Conservation (phyloP, 768 basidiomycete species). For the Coprinopsis cinerea region DNA sequence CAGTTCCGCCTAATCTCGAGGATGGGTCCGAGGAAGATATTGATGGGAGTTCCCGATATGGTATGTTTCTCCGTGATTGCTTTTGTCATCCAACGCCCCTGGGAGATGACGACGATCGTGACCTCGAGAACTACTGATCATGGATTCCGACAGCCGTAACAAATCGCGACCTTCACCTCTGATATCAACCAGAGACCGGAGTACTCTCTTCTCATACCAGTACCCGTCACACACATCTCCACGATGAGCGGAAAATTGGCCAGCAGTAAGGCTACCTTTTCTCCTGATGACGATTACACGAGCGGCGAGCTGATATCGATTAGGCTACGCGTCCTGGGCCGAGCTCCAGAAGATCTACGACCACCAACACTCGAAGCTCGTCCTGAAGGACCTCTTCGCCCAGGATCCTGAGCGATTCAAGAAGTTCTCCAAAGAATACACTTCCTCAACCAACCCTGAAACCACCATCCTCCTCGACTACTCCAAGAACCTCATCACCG, state of each 20-base stretch:
- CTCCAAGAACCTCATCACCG: constrained; percentile 93
- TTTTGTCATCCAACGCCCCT: too few species aligned
- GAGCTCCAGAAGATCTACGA: constrained; percentile 84
- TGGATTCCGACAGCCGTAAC: too few species aligned
- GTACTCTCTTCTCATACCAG: too few species aligned
- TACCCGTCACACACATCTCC: too few species aligned
- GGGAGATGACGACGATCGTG: too few species aligned
- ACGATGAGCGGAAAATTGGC: constrained; percentile 3
- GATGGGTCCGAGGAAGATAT: too few species aligned
- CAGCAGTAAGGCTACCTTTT: neutral
- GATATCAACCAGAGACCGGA: too few species aligned
- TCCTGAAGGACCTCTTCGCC: constrained; percentile 90
- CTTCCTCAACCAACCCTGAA: constrained; percentile 54
- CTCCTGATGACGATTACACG: neutral
- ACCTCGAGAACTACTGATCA: too few species aligned
- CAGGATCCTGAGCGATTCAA: constrained; percentile 82
- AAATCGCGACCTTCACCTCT: too few species aligned
- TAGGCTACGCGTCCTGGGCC: constrained; percentile 88
- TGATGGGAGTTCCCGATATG: too few species aligned
- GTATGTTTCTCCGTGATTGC: too few species aligned
- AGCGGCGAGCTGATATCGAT: neutral
- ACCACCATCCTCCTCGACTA: constrained; percentile 90
- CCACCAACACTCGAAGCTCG: constrained; percentile 60
- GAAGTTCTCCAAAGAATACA: constrained; percentile 77
- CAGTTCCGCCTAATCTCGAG: too few species aligned